A percentile compares a stretch with the other conserved stretches of the same genome.
These are phyloP conservation scores for Leptomonas pyrrhocoris DNA, from an alignment of 208 protist genomes.

Conservation along the genomic window DNA sequence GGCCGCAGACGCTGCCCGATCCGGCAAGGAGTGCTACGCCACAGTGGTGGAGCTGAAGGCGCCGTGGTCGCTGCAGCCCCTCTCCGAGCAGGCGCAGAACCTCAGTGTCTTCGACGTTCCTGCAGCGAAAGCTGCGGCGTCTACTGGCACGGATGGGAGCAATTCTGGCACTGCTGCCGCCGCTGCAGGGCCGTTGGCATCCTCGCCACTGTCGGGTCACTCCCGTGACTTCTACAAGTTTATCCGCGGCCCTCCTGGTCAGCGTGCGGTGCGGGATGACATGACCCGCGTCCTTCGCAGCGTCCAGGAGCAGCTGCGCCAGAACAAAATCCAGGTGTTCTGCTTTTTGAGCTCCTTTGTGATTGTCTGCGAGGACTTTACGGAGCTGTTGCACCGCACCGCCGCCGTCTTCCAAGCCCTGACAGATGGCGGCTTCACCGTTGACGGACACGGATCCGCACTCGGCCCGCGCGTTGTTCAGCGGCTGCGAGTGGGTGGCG, in stretches of 20 bases:
- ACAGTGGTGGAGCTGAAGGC: conserved; percentile 55
- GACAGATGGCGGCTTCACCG: conserved; percentile 45
- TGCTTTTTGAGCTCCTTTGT: conserved; percentile 60
- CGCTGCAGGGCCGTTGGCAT: not conserved
- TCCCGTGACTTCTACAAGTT: conserved; percentile 45
- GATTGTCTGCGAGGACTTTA: conserved; percentile 51
- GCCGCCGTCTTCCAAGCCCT: conserved; percentile 62
- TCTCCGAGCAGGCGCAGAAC: conserved; percentile 52
- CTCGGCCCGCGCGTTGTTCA: conserved; percentile 49
- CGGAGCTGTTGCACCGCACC: conserved; percentile 55
- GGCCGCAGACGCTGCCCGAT: not conserved
- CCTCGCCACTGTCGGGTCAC: conserved; percentile 2
- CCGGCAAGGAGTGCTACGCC: conserved; percentile 16
- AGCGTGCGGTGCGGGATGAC: conserved; percentile 51
- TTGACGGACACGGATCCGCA: conserved; percentile 51
- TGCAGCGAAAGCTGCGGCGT: not conserved
- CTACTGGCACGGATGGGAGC: too few relatives aligned
- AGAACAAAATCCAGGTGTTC: conserved; percentile 34
- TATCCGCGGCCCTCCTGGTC: conserved; percentile 52
- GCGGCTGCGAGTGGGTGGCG: conserved; percentile 13
- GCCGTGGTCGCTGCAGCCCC: conserved; percentile 57
- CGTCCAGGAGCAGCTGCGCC: conserved; percentile 42
- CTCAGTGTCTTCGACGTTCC: conserved; percentile 50
- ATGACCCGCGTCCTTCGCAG: conserved; percentile 41
- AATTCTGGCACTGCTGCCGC: not conserved